These are phyloP conservation scores for Arbutus unedo DNA, from an alignment of 148 eudicot species.

Conservation along the genomic window DNA sequence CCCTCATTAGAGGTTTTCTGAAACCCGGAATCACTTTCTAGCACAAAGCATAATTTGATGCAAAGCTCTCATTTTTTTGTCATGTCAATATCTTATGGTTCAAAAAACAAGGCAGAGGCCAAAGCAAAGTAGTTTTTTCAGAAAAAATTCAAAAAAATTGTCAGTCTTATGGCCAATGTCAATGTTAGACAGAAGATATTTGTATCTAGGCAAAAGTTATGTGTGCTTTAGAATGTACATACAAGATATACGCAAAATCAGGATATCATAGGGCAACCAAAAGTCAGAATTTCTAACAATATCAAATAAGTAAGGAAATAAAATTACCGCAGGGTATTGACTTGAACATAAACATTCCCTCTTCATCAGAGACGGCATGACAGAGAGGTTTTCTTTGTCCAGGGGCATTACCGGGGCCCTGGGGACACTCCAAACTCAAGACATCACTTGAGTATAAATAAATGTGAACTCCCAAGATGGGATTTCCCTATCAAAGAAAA, in stretches of 20 bases:
- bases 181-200: not conserved
- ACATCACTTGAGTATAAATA: conserved; percentile 86
- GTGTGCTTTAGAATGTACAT: conserved; percentile 4
- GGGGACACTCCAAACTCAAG: conserved; percentile 67
- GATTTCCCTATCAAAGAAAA: conserved; percentile 63
- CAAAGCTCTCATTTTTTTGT: not conserved
- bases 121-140: not conserved
- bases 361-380: conserved; percentile 84
- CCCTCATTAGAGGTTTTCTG: not conserved
- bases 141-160: not conserved
- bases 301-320: not conserved
- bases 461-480: conserved; percentile 91
- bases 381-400: conserved; percentile 76
- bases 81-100: not conserved
- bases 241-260: conserved; percentile 1
- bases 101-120: not conserved
- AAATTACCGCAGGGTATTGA: conserved; percentile 88
- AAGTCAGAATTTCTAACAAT: not conserved
- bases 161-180: not conserved
- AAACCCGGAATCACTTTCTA: not conserved
- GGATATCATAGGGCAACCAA: not conserved
- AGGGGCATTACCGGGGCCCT: conserved; percentile 64
- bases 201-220: not conserved
- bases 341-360: conserved; percentile 73
- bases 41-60: not conserved